These are phyloP conservation scores for Larix kaempferi DNA, from an alignment of 75 land plant genomes.

Conservation along the genomic window DNA sequence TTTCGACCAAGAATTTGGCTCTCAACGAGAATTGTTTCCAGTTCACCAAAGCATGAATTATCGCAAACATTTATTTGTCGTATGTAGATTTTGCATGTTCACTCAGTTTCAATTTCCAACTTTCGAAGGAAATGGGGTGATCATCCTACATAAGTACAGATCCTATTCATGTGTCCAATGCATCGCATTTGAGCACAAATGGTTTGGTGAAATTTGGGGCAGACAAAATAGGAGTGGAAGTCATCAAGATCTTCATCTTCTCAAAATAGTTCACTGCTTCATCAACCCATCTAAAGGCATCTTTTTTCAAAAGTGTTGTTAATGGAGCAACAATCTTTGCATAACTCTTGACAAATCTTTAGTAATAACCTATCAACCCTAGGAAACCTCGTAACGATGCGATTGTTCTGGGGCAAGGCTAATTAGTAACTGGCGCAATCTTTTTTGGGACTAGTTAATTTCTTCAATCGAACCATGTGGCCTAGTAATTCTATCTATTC, in stretches of 20 bases:
- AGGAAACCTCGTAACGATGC: not conserved
- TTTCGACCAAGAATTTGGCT: conserved; percentile 5
- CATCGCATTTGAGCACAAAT: not conserved
- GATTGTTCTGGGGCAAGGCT: not conserved
- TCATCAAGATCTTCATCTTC: not conserved
- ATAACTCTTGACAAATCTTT: not conserved
- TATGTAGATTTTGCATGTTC: no score
- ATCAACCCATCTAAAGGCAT: not conserved
- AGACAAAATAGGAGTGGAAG: not conserved
- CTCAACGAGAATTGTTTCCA: conserved; percentile 12
- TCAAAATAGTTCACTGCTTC: not conserved
- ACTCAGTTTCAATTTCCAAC: no score
- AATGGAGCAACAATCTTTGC: not conserved
- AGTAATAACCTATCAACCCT: not conserved
- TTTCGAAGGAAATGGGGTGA: no score
- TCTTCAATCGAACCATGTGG: not conserved
- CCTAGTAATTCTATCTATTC: not conserved
- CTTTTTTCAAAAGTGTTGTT: not conserved
- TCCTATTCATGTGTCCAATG: no score
- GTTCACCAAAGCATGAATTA: not conserved
- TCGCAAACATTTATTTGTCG: not conserved
- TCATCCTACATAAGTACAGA: no score
- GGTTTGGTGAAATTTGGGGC: not conserved
- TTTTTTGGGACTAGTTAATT: not conserved
- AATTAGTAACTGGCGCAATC: not conserved